Base-by-base conservation (phyloP, 768 basidiomycete species). In the Collybiopsis luxurians region DNA sequence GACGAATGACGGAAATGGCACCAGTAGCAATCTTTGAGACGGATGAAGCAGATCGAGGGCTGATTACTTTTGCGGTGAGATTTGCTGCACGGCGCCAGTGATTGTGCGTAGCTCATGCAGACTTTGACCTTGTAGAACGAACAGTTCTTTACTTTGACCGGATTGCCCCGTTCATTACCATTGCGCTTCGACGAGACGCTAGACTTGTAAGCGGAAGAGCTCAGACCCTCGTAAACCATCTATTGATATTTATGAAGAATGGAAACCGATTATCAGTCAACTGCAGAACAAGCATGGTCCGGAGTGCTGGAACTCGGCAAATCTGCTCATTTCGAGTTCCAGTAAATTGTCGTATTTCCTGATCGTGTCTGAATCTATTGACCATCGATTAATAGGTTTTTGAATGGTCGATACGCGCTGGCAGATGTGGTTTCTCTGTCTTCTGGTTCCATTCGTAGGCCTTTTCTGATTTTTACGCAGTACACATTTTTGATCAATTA, bases 21-120 rank as follows among this genome's bases (percentile, higher is more conserved):
- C 53, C 53, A 4, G 53, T 55, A 19, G 53, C 53, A 17, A 30
- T 55, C 11, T 55, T 55, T 28, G 53, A 55, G 24, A 44, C 53
- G 12, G 53, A 55, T 44, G 53, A 44, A 10, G 13, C 9, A 19
- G 43, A 55, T 31, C 38, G 39, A 26, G 40, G 27, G 15, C 11
- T 55, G 17, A 34, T 55, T 28, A 55, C 42, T 17, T 55, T 43
- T 55, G 53, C 53, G 24, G 53, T 55, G 23, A 28, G 53, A 13
- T 24, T n/a, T n/a, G n/a, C n/a, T n/a, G n/a, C n/a, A n/a, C n/a
- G n/a, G n/a, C n/a, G n/a, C n/a, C n/a, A n/a, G n/a, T n/a, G n/a
- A n/a, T n/a, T n/a, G n/a, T n/a, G n/a, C n/a, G n/a, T n/a, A n/a
- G n/a, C n/a, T n/a, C n/a, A n/a, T n/a, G n/a, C n/a, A n/a, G n/a